A percentile compares a stretch with the other conserved stretches of the same genome.
These are phyloP conservation scores for Malus sylvestris DNA, from an alignment of 306 rosid species.

Conservation along the genomic window DNA sequence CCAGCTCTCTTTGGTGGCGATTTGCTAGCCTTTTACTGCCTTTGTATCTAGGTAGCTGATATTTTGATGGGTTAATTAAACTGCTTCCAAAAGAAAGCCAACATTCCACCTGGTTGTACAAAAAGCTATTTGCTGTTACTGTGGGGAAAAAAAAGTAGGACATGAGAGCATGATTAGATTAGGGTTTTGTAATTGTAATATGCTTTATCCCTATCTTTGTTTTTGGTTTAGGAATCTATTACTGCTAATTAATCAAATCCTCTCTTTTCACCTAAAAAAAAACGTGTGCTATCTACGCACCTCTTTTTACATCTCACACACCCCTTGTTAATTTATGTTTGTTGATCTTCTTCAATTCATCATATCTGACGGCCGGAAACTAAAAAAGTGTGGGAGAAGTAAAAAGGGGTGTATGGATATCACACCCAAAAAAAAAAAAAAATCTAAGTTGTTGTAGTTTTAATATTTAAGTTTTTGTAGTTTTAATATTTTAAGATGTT, in stretches of 20 bases:
- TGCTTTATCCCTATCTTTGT: conserved; percentile 59
- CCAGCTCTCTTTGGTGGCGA: conserved; percentile 31
- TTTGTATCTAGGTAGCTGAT: conserved; percentile 44
- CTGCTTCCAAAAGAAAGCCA: neutral
- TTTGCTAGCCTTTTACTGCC: conserved; percentile 32
- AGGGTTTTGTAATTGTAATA: conserved; percentile 32
- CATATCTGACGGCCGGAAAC: too few relatives aligned
- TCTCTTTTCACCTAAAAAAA: neutral
- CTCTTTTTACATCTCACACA: too few relatives aligned
- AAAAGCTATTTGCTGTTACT: neutral
- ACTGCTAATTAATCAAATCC: conserved; percentile 22
- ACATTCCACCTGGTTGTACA: neutral
- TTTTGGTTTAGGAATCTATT: conserved; percentile 53
- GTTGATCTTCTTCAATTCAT: too few relatives aligned
- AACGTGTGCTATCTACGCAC: too few relatives aligned
- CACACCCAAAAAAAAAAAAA: too few relatives aligned
- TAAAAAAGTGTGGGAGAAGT: too few relatives aligned
- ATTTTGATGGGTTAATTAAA: neutral
- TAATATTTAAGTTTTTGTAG: too few relatives aligned
- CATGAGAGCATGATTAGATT: conserved; percentile 16
- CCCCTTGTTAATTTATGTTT: too few relatives aligned
- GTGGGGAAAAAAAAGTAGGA: conserved; percentile 15
- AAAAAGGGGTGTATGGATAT: too few relatives aligned
- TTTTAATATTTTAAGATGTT: too few relatives aligned
- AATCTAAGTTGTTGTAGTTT: too few relatives aligned